Evolutionary conservation across 495 filamentous ascomycete species (phyloP).

Genomic region (Xanthoparmelia taractica): DNA sequence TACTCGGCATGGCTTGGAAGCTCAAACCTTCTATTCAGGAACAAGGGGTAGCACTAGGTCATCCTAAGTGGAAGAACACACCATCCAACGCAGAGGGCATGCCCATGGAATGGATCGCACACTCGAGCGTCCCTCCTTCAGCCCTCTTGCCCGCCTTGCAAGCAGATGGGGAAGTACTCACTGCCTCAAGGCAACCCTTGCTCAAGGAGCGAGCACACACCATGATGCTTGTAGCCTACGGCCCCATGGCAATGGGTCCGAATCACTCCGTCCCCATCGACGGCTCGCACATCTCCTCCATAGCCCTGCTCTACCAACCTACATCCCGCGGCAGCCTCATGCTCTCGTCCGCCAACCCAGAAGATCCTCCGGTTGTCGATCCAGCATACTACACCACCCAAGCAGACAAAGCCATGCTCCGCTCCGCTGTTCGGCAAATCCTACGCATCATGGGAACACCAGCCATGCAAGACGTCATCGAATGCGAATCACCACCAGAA

Average conservation of each 20-base stretch:
- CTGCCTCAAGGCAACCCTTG: not conserved
- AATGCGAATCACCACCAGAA: conserved; percentile 24
- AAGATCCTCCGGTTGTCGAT: conserved; percentile 8
- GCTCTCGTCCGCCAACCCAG: not conserved
- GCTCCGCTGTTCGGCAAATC: conserved; percentile 25
- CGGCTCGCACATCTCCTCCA: conserved; percentile 12
- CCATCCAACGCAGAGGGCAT: not conserved
- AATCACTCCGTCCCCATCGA: conserved; percentile 20
- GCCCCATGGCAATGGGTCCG: conserved; percentile 22
- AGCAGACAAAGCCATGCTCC: conserved; percentile 29
- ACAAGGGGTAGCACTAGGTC: conserved; percentile 30
- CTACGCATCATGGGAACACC: conserved; percentile 21
- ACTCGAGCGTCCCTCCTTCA: not conserved
- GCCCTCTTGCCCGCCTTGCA: not conserved
- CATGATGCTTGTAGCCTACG: conserved; percentile 30
- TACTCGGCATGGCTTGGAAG: conserved; percentile 30
- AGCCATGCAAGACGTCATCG: conserved; percentile 23
- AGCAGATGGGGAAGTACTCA: not conserved
- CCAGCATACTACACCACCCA: conserved; percentile 22
- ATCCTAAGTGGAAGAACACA: conserved; percentile 23
- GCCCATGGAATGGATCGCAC: not conserved
- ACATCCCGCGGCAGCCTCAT: conserved; percentile 17
- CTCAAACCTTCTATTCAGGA: conserved; percentile 30
- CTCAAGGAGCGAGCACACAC: conserved; percentile 11
- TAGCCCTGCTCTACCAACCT: conserved; percentile 6